phyloP scores from a whole-genome alignment of 164 flowering plant species.

The Tetrastigma voinierianum region DNA sequence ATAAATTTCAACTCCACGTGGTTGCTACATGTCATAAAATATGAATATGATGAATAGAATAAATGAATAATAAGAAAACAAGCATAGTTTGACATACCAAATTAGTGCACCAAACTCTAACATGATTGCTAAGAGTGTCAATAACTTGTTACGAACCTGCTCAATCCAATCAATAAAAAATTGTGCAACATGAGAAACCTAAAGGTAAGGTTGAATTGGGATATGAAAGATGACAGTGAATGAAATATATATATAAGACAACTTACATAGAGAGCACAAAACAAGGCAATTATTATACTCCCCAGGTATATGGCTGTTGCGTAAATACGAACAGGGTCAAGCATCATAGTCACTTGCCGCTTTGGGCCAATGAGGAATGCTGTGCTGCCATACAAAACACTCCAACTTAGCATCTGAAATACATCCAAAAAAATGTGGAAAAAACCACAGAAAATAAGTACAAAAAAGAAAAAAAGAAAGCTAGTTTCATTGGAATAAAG shows the following conservation, averaged over 20 bases:
- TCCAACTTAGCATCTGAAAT: slow-evolving; percentile 37
- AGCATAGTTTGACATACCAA: slow-evolving; percentile 49
- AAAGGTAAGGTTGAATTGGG: neutral
- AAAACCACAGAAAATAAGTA: neutral
- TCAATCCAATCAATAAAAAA: slow-evolving; percentile 4
- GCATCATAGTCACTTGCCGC: slow-evolving; percentile 89
- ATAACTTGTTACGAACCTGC: slow-evolving; percentile 85
- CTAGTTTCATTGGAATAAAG: slow-evolving; percentile 1
- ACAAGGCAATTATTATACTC: slow-evolving; percentile 72
- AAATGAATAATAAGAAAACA: neutral
- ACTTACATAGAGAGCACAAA: slow-evolving; percentile 93
- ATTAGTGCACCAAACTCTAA: slow-evolving; percentile 86
- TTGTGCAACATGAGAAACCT: neutral
- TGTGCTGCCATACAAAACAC: slow-evolving; percentile 82
- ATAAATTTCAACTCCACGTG: neutral
- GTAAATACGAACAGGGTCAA: slow-evolving; percentile 93
- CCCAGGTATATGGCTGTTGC: slow-evolving; percentile 86
- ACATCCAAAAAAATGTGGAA: neutral
- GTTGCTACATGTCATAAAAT: neutral
- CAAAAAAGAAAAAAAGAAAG: slow-evolving; percentile 8
- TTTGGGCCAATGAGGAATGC: slow-evolving; percentile 94
- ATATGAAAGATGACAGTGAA: neutral
- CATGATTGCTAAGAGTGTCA: slow-evolving; percentile 78
- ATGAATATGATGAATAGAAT: neutral
- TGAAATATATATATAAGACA: neutral